Conservation (phyloP, 257 asterid species). For the Knoxia roxburghii region DNA sequence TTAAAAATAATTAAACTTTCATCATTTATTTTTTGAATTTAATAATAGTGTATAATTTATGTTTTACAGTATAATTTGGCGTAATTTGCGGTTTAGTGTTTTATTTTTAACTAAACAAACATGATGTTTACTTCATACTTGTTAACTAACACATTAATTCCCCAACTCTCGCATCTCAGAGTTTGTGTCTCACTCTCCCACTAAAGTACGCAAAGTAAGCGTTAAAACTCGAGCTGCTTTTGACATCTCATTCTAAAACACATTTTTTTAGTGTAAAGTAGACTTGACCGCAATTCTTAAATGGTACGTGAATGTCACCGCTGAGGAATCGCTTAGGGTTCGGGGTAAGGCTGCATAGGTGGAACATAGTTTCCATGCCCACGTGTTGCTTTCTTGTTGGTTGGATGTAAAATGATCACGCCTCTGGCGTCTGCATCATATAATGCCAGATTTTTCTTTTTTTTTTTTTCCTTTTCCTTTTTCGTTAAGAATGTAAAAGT, state of each 20-base stretch:
- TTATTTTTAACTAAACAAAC: too few relatives aligned
- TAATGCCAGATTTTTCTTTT: constrained; percentile 16
- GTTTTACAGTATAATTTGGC: too few relatives aligned
- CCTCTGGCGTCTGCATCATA: constrained; percentile 12
- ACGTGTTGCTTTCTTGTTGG: constrained; percentile 12
- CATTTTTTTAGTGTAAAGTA: neutral
- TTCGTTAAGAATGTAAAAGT: neutral
- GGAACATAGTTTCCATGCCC: neutral
- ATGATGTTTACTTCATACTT: neutral
- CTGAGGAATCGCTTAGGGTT: neutral
- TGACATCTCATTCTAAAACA: constrained; percentile 11
- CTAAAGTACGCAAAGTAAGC: constrained; percentile 3
- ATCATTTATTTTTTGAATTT: too few relatives aligned
- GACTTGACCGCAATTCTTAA: neutral
- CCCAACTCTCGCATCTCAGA: neutral
- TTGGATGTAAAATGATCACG: constrained; percentile 2
- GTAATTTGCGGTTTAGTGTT: too few relatives aligned
- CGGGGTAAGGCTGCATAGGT: constrained; percentile 8
- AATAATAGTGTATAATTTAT: too few relatives aligned
- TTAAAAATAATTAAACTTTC: too few relatives aligned
- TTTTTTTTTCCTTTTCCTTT: constrained; percentile 10
- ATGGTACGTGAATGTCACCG: neutral
- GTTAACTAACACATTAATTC: neutral
- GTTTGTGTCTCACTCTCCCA: neutral
- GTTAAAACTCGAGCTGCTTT: neutral